Percentiles rank a stretch among this genome's conserved stretches.
Conservation (phyloP, 371 early-diverging fungal species). For the Circinella umbellata region DNA sequence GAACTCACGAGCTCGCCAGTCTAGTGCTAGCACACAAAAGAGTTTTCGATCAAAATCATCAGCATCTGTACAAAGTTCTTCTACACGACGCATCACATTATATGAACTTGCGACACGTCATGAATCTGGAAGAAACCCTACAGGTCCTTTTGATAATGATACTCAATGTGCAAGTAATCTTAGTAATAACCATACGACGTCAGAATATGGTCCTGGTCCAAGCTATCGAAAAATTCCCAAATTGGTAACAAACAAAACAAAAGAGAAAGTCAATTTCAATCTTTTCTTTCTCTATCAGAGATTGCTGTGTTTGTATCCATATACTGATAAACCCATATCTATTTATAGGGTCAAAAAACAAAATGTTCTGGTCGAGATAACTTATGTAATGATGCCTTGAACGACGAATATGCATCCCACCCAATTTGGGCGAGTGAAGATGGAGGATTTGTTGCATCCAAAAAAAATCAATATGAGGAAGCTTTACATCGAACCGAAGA, state of each 20-base stretch:
- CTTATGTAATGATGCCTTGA: constrained; percentile 91
- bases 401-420: constrained; percentile 94
- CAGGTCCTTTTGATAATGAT: constrained; percentile 19
- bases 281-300: background rate
- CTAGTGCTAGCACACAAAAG: background rate
- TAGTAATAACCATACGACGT: background rate
- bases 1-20: background rate
- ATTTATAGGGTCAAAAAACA: constrained; percentile 47
- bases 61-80: background rate
- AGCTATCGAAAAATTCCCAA: constrained; percentile 65
- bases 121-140: background rate
- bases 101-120: constrained; percentile 39
- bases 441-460: constrained; percentile 88
- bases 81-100: background rate
- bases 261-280: background rate
- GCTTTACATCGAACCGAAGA: constrained; percentile 95
- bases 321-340: background rate
- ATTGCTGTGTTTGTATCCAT: too few species aligned
- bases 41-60: background rate
- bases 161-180: constrained; percentile 2
- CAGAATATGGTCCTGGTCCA: constrained; percentile 26
- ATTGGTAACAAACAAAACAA: constrained; percentile 36
- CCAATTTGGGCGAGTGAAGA: constrained; percentile 97
- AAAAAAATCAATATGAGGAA: constrained; percentile 96
- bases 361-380: constrained; percentile 89